Percentiles rank a stretch among this genome's conserved stretches.
Conservation (phyloP, 208 protist species). For the Perkinsela sp. region DNA sequence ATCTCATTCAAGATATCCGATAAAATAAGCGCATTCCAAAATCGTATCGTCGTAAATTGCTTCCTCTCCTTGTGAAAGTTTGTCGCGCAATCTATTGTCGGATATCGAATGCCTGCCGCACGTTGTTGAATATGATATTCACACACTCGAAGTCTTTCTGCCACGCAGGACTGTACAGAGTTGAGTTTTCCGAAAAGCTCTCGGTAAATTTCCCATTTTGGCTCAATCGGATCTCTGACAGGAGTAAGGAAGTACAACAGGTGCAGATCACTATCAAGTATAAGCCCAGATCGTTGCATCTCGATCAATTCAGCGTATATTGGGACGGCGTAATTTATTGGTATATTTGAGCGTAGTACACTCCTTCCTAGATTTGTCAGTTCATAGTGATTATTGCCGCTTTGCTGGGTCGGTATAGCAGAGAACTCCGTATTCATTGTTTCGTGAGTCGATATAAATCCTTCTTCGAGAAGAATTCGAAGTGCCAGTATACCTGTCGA, state of each 20-base stretch:
- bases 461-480: not conserved
- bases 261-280: slow-evolving; percentile 11
- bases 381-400: not conserved
- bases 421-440: not conserved
- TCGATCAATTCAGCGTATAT: slow-evolving; percentile 4
- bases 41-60: not conserved
- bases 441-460: not conserved
- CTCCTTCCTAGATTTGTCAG: not conserved
- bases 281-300: slow-evolving; percentile 1
- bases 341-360: not conserved
- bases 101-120: not conserved
- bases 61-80: slow-evolving; percentile 4
- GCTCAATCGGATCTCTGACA: slow-evolving; percentile 2
- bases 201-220: slow-evolving; percentile 7
- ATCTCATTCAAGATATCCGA: not conserved
- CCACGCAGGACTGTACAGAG: slow-evolving; percentile 3
- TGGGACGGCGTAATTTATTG: not conserved
- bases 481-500: not conserved
- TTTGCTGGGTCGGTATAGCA: not conserved
- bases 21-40: not conserved
- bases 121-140: slow-evolving; percentile 5
- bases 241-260: slow-evolving; percentile 10
- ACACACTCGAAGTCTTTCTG: not conserved
- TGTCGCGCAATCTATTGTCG: not conserved
- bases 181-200: slow-evolving; percentile 2